A percentile compares a stretch with the other conserved stretches of the same genome.
Conservation (phyloP, 164 flowering plant genomes). For the Vitis rotundifolia region DNA sequence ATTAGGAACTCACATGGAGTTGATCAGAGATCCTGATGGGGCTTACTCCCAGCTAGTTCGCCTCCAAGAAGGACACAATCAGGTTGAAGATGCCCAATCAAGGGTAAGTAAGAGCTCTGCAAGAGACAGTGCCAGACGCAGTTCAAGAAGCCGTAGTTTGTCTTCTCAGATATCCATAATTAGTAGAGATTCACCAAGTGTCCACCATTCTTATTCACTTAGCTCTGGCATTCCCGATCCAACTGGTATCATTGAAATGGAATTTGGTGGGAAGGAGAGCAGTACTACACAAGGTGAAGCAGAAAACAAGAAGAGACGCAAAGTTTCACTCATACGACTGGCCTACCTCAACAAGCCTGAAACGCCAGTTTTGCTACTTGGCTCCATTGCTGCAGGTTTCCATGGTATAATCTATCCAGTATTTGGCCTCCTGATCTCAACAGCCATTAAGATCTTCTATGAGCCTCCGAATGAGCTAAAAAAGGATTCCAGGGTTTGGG, state of each 20-base stretch:
- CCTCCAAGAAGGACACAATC: constrained; percentile 48
- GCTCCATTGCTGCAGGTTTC: constrained; percentile 45
- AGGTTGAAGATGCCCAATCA: constrained; percentile 10
- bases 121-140: constrained; percentile 3
- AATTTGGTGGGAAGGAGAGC: constrained; percentile 5
- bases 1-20: constrained; percentile 64
- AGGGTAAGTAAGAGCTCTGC: constrained; percentile 7
- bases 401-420: constrained; percentile 56
- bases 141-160: not conserved
- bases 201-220: constrained; percentile 27
- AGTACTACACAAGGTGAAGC: not conserved
- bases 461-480: constrained; percentile 38
- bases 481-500: constrained; percentile 57
- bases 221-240: constrained; percentile 27
- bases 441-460: constrained; percentile 49
- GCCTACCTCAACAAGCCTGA: constrained; percentile 65
- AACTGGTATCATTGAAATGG: constrained; percentile 17
- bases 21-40: constrained; percentile 55
- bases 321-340: constrained; percentile 43
- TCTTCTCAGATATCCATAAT: constrained; percentile 21
- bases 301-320: constrained; percentile 9
- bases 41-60: constrained; percentile 60
- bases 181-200: constrained; percentile 39
- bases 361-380: constrained; percentile 45
- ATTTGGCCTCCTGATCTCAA: constrained; percentile 54